These are phyloP conservation scores for Globisporangium recalcitrans DNA, from an alignment of 352 stramenopile genomes.

Conservation along the genomic window DNA sequence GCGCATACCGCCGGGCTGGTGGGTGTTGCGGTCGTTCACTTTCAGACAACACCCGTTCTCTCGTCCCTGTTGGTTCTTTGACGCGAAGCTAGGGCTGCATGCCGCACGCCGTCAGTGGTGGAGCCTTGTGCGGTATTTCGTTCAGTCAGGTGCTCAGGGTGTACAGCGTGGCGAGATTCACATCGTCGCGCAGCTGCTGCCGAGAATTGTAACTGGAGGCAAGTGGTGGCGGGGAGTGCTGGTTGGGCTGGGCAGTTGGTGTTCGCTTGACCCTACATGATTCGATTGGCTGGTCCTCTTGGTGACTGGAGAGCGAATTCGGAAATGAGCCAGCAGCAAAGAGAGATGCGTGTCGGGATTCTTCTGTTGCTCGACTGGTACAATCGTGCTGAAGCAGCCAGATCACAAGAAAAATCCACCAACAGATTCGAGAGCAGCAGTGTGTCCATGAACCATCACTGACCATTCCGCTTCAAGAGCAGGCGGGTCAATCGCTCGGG, in stretches of 20 bases:
- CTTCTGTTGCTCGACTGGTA: too few species aligned
- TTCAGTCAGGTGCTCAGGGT: background rate
- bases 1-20: too few species aligned
- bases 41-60: too few species aligned
- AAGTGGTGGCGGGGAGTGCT: background rate
- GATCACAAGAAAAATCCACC: background rate
- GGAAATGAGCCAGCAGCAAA: background rate
- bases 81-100: too few species aligned
- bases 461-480: background rate
- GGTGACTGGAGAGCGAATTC: background rate
- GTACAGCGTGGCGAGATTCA: background rate
- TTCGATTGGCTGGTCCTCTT: background rate
- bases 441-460: background rate
- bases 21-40: too few species aligned
- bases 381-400: background rate
- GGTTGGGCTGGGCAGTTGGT: background rate
- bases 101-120: too few species aligned
- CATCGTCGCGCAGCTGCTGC: background rate
- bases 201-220: background rate
- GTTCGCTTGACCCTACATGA: background rate
- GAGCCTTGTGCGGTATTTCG: too few species aligned
- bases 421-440: background rate
- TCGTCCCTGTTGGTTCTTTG: too few species aligned
- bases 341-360: background rate
- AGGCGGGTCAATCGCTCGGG: background rate